Evolutionary conservation across 1,284 basidiomycete species (phyloP).

Genomic region (Psilocybe mexicana): DNA sequence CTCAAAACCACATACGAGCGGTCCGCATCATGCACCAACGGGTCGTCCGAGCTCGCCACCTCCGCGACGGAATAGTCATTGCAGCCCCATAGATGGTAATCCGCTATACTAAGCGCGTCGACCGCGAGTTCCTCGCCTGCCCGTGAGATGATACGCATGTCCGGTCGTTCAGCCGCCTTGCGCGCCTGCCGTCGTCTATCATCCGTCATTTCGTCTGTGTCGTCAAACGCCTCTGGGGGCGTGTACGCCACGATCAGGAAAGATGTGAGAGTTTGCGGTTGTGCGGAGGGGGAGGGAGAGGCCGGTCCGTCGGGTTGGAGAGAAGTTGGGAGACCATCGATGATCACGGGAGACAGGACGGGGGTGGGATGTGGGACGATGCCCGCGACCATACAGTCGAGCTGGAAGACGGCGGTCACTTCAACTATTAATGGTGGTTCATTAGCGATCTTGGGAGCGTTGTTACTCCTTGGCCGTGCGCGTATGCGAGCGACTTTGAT

Average conservation of each 20-base stretch:
- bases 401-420: constrained; percentile 88
- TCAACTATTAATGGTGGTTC: constrained; percentile 71
- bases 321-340: constrained; percentile 23
- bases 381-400: constrained; percentile 96
- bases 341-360: constrained; percentile 20
- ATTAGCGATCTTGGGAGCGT: constrained; percentile 42
- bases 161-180: constrained; percentile 84
- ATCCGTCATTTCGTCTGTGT: constrained; percentile 68
- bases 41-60: constrained; percentile 32
- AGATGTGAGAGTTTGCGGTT: constrained; percentile 50
- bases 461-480: constrained; percentile 51
- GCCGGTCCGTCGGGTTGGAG: constrained; percentile 21
- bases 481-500: constrained; percentile 91
- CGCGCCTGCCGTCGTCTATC: constrained; percentile 75
- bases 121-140: constrained; percentile 88
- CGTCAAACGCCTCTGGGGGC: constrained; percentile 60
- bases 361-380: constrained; percentile 76
- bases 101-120: constrained; percentile 81
- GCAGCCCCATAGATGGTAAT: constrained; percentile 85
- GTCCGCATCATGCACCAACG: constrained; percentile 20
- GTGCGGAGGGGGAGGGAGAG: constrained; percentile 5
- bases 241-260: constrained; percentile 87
- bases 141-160: constrained; percentile 89
- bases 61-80: constrained; percentile 85
- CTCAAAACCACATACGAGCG: constrained; percentile 79